Conservation (phyloP, 441 rosid species). For the Theobroma grandiflorum region DNA sequence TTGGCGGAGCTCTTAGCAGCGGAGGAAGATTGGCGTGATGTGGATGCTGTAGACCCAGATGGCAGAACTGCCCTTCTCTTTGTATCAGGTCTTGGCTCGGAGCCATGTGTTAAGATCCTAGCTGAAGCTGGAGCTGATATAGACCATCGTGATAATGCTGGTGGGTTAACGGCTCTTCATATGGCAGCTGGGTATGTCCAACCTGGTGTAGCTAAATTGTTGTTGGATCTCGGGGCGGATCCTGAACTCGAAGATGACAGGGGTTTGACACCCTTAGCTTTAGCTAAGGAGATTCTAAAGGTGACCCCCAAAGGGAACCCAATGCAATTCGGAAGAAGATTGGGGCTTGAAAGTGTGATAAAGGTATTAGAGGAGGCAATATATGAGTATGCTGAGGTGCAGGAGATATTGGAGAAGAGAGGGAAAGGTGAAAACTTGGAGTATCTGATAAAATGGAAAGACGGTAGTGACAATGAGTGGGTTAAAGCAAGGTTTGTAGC, state of each 20-base stretch:
- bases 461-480: constrained; percentile 82
- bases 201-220: constrained; percentile 66
- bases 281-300: constrained; percentile 69
- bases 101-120: constrained; percentile 62
- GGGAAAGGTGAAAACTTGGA: constrained; percentile 75
- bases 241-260: constrained; percentile 72
- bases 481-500: constrained; percentile 60
- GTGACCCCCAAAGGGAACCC: constrained; percentile 87
- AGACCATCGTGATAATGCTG: constrained; percentile 63
- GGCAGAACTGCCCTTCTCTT: constrained; percentile 86
- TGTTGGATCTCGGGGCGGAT: constrained; percentile 75
- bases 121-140: constrained; percentile 79
- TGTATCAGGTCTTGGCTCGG: constrained; percentile 85
- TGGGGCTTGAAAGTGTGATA: constrained; percentile 78
- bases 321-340: constrained; percentile 71
- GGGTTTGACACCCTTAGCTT: constrained; percentile 67
- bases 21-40: constrained; percentile 64
- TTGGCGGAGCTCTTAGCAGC: constrained; percentile 49
- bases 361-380: constrained; percentile 53
- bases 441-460: constrained; percentile 84
- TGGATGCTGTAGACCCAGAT: constrained; percentile 73
- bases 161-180: constrained; percentile 88
- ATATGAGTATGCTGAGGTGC: constrained; percentile 85
- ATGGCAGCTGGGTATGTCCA: constrained; percentile 88
- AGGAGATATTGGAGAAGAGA: constrained; percentile 80